A percentile compares a stretch with the other conserved stretches of the same genome.
Evolutionary conservation across 768 basidiomycete species (phyloP).

Genomic region (Royoungia palumana): DNA sequence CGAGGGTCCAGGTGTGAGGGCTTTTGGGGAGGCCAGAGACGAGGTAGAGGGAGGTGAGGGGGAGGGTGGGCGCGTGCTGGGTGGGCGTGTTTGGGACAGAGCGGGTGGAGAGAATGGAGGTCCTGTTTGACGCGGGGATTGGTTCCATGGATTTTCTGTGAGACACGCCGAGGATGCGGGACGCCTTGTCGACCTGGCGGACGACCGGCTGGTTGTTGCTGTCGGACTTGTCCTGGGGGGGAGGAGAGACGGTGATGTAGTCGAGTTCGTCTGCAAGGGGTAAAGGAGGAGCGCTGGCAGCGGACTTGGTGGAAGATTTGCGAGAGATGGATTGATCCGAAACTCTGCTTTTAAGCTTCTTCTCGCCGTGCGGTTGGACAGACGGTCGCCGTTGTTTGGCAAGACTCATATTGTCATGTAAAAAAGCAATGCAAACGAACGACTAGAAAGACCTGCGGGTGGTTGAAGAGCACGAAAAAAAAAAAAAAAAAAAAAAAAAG

Average conservation of each 20-base stretch:
- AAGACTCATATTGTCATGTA: constrained; percentile 11
- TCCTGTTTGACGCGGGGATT: constrained; percentile 72
- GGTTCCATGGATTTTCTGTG: constrained; percentile 83
- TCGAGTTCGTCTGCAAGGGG: constrained; percentile 67
- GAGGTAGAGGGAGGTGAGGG: constrained; percentile 81
- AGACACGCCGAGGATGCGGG: constrained; percentile 70
- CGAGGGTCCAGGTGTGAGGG: constrained; percentile 86
- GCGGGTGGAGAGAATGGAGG: constrained; percentile 72
- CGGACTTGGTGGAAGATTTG: no score
- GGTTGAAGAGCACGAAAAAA: neutral
- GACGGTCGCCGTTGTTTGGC: constrained; percentile 15
- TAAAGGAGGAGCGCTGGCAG: no score
- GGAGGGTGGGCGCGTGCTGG: constrained; percentile 66
- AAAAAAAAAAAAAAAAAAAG: neutral
- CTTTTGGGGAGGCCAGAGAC: constrained; percentile 88
- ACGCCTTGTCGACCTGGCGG: constrained; percentile 66
- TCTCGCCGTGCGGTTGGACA: constrained; percentile 33
- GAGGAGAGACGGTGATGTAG: constrained; percentile 56
- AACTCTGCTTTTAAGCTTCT: constrained; percentile 44
- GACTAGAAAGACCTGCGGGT: no score
- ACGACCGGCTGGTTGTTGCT: constrained; percentile 31
- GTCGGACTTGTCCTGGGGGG: constrained; percentile 26
- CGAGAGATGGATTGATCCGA: constrained; percentile 47
- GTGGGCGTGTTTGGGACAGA: constrained; percentile 42
- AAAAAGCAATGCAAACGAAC: no score